Conservation (phyloP, 352 stramenopile genomes). For the Stramenopiles sp. region DNA sequence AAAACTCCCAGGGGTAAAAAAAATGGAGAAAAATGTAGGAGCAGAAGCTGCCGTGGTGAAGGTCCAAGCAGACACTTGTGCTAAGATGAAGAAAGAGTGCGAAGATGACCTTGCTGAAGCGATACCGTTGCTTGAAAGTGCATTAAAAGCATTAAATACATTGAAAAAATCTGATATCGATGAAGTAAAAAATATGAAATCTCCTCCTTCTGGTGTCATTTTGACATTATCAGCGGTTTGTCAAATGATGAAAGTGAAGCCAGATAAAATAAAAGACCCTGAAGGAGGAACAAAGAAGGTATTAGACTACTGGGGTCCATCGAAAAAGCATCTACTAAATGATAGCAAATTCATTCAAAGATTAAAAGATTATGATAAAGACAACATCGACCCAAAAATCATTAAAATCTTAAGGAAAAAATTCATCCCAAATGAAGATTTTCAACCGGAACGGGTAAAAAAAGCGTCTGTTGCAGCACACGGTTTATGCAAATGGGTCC, state of each 20-base stretch:
- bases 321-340: slow-evolving; percentile 61
- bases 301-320: slow-evolving; percentile 66
- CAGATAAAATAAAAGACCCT: slow-evolving; percentile 54
- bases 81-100: slow-evolving; percentile 65
- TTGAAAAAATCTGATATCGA: slow-evolving; percentile 72
- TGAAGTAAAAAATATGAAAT: slow-evolving; percentile 71
- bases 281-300: slow-evolving; percentile 66
- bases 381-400: slow-evolving; percentile 72
- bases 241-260: slow-evolving; percentile 67
- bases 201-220: slow-evolving; percentile 59
- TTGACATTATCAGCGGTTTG: slow-evolving; percentile 74
- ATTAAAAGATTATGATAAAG: slow-evolving; percentile 75
- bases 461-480: slow-evolving; percentile 70
- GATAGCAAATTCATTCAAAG: slow-evolving; percentile 72
- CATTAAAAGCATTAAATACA: slow-evolving; percentile 67
- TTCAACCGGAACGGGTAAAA: slow-evolving; percentile 68
- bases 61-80: slow-evolving; percentile 41
- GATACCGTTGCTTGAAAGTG: slow-evolving; percentile 66
- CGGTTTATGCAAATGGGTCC: slow-evolving; percentile 64
- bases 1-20: slow-evolving; percentile 62
- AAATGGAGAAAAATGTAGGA: slow-evolving; percentile 48
- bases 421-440: slow-evolving; percentile 63
- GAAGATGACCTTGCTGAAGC: slow-evolving; percentile 71
- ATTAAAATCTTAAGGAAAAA: slow-evolving; percentile 67
- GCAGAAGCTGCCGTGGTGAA: slow-evolving; percentile 34